Conservation (phyloP, 768 basidiomycete species). For the Hemileccinum impolitum region DNA sequence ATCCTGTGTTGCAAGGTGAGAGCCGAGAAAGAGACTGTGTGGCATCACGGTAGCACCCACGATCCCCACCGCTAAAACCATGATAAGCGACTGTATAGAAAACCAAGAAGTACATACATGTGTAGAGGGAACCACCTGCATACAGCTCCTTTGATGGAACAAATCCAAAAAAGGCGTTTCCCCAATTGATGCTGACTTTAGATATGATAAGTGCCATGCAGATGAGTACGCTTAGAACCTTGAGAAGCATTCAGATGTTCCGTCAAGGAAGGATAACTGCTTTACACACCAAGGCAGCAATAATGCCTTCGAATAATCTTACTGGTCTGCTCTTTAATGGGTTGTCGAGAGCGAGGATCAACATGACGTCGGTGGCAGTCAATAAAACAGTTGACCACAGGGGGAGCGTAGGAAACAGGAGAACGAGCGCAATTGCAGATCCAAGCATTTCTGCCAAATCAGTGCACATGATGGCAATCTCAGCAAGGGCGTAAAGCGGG, state of each 20-base stretch:
- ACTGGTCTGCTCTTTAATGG: conserved; percentile 66
- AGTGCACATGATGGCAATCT: conserved; percentile 72
- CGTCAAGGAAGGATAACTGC: neutral
- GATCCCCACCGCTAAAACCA: conserved; percentile 58
- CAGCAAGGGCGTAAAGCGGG: conserved; percentile 61
- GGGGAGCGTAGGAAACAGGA: conserved; percentile 67
- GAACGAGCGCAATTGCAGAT: conserved; percentile 74
- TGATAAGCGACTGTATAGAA: conserved; percentile 9
- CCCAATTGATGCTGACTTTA: conserved; percentile 69
- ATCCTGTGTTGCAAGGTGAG: conserved; percentile 80
- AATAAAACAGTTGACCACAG: conserved; percentile 70
- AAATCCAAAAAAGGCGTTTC: conserved; percentile 68
- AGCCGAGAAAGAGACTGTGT: conserved; percentile 88
- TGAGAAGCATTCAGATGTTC: neutral
- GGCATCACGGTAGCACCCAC: conserved; percentile 91
- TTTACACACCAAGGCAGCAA: conserved; percentile 53
- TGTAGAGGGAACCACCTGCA: conserved; percentile 55
- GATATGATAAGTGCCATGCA: conserved; percentile 78
- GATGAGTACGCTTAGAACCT: conserved; percentile 70
- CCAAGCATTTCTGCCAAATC: conserved; percentile 82
- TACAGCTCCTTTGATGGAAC: conserved; percentile 68
- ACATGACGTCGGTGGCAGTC: conserved; percentile 63
- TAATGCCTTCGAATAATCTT: conserved; percentile 63
- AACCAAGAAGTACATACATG: conserved; percentile 41
- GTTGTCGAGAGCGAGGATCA: conserved; percentile 70